A percentile compares a stretch with the other conserved stretches of the same genome.
phyloP scores from a whole-genome alignment of 371 early-diverging fungal species.

The Mucor lusitanicus region DNA sequence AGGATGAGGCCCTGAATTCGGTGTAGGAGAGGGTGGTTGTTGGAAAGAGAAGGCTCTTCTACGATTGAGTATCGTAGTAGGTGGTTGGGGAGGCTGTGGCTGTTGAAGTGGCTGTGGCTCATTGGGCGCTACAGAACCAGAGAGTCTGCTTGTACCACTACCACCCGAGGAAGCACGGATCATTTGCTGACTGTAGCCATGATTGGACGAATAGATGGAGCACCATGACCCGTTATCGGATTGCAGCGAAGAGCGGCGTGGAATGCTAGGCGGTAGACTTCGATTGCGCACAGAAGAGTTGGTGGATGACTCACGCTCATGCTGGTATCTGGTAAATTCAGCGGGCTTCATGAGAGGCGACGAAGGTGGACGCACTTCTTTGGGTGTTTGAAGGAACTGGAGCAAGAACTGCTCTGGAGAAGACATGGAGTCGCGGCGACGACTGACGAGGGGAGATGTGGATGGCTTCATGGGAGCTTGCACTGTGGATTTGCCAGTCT shows the following conservation, averaged over 20 bases:
- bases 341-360: slow-evolving; percentile 24
- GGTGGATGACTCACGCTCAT: slow-evolving; percentile 32
- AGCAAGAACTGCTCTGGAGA: slow-evolving; percentile 49
- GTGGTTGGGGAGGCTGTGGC: background rate
- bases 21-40: slow-evolving; percentile 21
- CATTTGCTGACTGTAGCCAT: slow-evolving; percentile 15
- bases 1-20: slow-evolving; percentile 16
- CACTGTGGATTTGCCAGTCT: background rate
- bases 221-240: slow-evolving; percentile 23
- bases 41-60: slow-evolving; percentile 47
- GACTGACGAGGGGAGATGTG: slow-evolving; percentile 30
- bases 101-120: background rate
- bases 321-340: slow-evolving; percentile 28
- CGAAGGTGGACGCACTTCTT: slow-evolving; percentile 14
- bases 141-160: slow-evolving; percentile 1
- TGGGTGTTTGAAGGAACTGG: slow-evolving; percentile 27
- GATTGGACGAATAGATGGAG: slow-evolving; percentile 9
- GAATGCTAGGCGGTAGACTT: slow-evolving; percentile 2
- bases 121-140: background rate
- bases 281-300: slow-evolving; percentile 18
- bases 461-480: slow-evolving; percentile 37
- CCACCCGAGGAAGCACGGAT: slow-evolving; percentile 15
- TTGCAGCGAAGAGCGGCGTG: slow-evolving; percentile 33
- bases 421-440: slow-evolving; percentile 40
- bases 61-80: slow-evolving; percentile 19